Percentiles rank a stretch among this genome's conserved stretches.
phyloP scores from a whole-genome alignment of 2,329 filamentous ascomycete species.

The Juglanconis oblonga region DNA sequence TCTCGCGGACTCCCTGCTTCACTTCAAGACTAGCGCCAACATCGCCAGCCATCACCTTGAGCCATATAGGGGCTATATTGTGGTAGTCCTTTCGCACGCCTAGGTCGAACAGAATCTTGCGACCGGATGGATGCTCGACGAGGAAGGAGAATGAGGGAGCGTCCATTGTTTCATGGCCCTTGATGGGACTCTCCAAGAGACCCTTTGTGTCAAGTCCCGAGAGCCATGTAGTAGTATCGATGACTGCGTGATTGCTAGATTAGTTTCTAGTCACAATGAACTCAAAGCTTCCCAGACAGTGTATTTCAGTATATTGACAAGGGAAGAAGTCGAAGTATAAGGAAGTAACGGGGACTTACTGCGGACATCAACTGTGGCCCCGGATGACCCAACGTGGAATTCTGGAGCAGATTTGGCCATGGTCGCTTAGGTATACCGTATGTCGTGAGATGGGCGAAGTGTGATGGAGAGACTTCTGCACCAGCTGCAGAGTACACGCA shows the following conservation, averaged over 20 bases:
- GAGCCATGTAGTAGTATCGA: conserved; percentile 10
- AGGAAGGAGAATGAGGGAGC: conserved; percentile 44
- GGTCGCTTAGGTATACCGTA: neutral
- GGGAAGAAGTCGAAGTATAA: neutral
- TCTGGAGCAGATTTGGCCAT: conserved; percentile 13
- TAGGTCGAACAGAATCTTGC: conserved; percentile 33
- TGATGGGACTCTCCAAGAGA: conserved; percentile 25
- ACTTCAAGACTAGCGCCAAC: conserved; percentile 30
- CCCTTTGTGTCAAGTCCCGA: neutral
- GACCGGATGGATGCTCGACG: conserved; percentile 38
- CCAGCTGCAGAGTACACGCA: neutral
- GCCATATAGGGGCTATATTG: conserved; percentile 28
- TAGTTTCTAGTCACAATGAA: neutral
- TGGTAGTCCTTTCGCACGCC: conserved; percentile 40
- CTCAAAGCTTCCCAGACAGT: no score
- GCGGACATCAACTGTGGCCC: conserved; percentile 12
- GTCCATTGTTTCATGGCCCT: conserved; percentile 31
- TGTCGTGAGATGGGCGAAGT: no score
- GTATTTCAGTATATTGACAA: no score
- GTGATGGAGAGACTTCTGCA: neutral
- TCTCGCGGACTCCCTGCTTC: conserved; percentile 38
- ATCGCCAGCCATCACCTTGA: neutral
- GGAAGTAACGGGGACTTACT: neutral
- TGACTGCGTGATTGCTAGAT: neutral
- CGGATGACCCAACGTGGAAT: conserved; percentile 3